These are phyloP conservation scores for Pseudocercospora vitis DNA, from an alignment of 2,329 filamentous ascomycete species.

Conservation along the genomic window DNA sequence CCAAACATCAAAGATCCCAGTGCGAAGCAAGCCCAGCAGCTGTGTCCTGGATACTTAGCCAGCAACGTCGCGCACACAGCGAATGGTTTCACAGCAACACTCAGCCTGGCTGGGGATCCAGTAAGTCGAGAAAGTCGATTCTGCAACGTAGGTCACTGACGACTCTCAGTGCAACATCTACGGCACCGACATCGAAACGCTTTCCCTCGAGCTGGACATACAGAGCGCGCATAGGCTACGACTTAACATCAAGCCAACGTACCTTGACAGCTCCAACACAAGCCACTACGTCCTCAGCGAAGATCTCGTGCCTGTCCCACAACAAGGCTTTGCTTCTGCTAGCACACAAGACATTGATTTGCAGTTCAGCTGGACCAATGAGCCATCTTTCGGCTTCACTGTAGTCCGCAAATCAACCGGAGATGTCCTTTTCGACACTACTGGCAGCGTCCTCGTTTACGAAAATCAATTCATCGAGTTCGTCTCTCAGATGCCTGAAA, in stretches of 20 bases:
- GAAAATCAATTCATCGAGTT: slow-evolving; percentile 80
- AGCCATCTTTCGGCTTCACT: slow-evolving; percentile 58
- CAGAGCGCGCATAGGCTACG: slow-evolving; percentile 61
- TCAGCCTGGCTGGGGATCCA: slow-evolving; percentile 54
- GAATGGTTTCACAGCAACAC: slow-evolving; percentile 53
- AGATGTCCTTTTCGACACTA: slow-evolving; percentile 68
- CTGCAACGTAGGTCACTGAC: neutral
- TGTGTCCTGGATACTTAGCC: slow-evolving; percentile 60
- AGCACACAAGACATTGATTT: slow-evolving; percentile 49
- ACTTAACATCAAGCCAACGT: slow-evolving; percentile 67
- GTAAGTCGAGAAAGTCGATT: slow-evolving; percentile 20
- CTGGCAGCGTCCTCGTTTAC: slow-evolving; percentile 64
- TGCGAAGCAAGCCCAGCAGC: slow-evolving; percentile 61
- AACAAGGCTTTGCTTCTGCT: slow-evolving; percentile 42
- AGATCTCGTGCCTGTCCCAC: slow-evolving; percentile 60
- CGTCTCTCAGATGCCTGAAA: slow-evolving; percentile 62
- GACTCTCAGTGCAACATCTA: slow-evolving; percentile 65
- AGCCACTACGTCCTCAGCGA: slow-evolving; percentile 63
- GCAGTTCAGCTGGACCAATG: slow-evolving; percentile 56
- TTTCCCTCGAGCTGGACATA: slow-evolving; percentile 63
- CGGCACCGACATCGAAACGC: slow-evolving; percentile 68
- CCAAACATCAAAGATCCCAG: slow-evolving; percentile 66
- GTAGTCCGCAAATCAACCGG: slow-evolving; percentile 59
- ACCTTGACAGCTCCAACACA: slow-evolving; percentile 48
- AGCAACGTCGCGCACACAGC: slow-evolving; percentile 49